phyloP scores from a whole-genome alignment of 2,329 filamentous ascomycete species.

The Rhexocercosporidium sp. region DNA sequence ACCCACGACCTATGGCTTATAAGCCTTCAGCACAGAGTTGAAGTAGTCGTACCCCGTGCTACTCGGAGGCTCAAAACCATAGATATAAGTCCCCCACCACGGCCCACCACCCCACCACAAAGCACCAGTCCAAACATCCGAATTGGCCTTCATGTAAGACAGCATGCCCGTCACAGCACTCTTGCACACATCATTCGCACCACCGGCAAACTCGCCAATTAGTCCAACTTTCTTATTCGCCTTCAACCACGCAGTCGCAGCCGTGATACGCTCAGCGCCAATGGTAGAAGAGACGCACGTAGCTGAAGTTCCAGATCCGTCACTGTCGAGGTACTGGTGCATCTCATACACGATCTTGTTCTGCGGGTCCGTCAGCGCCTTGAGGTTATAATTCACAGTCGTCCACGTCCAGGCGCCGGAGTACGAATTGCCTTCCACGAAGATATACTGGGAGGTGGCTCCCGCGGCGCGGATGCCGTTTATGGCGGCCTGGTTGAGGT shows the following conservation, averaged over 20 bases:
- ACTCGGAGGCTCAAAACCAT: slow-evolving; percentile 53
- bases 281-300: slow-evolving; percentile 59
- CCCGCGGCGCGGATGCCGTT: too few relatives aligned
- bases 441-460: slow-evolving; percentile 59
- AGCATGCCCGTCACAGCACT: slow-evolving; percentile 55
- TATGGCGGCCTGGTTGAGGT: too few relatives aligned
- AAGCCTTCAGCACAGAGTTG: too few relatives aligned
- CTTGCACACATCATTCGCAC: slow-evolving; percentile 55
- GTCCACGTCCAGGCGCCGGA: slow-evolving; percentile 40
- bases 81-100: slow-evolving; percentile 55
- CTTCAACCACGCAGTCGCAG: slow-evolving; percentile 59
- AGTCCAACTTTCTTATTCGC: slow-evolving; percentile 57
- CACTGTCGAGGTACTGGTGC: slow-evolving; percentile 65
- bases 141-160: slow-evolving; percentile 52
- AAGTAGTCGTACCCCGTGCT: too few relatives aligned
- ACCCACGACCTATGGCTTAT: too few relatives aligned
- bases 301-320: slow-evolving; percentile 56
- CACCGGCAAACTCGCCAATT: slow-evolving; percentile 60
- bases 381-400: slow-evolving; percentile 47
- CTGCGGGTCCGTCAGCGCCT: slow-evolving; percentile 55
- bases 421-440: slow-evolving; percentile 55
- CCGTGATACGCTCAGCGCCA: slow-evolving; percentile 54
- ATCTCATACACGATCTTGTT: slow-evolving; percentile 64
- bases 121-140: slow-evolving; percentile 57
- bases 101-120: slow-evolving; percentile 62